Percentiles rank a stretch among this genome's conserved stretches.
Conservation (phyloP, 169 alveolate species). For the Eimeria mitis region DNA sequence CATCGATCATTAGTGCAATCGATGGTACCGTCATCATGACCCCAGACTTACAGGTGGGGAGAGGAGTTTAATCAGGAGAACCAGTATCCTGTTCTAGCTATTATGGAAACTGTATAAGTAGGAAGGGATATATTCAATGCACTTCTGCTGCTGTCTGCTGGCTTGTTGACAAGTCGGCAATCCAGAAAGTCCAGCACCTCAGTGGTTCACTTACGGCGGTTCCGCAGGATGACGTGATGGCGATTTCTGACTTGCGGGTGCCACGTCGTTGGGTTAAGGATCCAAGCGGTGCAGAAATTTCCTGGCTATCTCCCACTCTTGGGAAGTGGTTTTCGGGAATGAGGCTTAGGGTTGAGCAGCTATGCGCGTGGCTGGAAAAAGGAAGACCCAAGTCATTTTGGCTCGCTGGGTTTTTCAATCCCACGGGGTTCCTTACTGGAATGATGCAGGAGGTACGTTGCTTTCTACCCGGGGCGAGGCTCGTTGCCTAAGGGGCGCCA, state of each 20-base stretch:
- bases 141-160: neutral
- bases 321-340: conserved; percentile 98
- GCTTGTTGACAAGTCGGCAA: neutral
- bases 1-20: conserved; percentile 95
- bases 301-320: conserved; percentile 97
- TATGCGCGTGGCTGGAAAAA: conserved; percentile 95
- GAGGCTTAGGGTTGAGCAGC: conserved; percentile 94
- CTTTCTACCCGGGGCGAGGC: neutral
- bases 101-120: neutral
- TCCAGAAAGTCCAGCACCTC: neutral
- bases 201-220: neutral
- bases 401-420: conserved; percentile 97
- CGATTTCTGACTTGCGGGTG: conserved; percentile 93
- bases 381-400: conserved; percentile 95
- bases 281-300: conserved; percentile 98
- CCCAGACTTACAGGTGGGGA: conserved; percentile 91
- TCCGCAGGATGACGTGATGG: conserved; percentile 87
- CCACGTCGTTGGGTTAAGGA: conserved; percentile 97
- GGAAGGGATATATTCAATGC: neutral
- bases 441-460: conserved; percentile 95
- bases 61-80: neutral
- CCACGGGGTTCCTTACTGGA: conserved; percentile 97
- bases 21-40: conserved; percentile 98
- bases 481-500: no score
- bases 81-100: neutral